Evolutionary conservation across 2,329 filamentous ascomycete species (phyloP).

Genomic region (Cladosporium halotolerans): DNA sequence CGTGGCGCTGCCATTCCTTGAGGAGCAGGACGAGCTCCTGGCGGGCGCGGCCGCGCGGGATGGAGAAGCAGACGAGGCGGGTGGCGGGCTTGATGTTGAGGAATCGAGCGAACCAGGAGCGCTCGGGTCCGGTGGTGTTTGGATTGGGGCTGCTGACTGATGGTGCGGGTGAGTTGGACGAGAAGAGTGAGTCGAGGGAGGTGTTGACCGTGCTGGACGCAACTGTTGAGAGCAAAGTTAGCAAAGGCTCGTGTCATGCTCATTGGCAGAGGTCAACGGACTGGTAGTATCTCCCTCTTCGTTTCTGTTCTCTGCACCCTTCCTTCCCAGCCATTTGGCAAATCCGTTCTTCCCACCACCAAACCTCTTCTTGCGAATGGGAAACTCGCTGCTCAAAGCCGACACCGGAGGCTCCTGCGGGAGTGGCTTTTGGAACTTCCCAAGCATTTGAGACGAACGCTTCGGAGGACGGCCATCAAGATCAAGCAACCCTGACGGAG

Average conservation of each 20-base stretch:
- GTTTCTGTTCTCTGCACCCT: conserved; percentile 30
- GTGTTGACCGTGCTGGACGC: conserved; percentile 19
- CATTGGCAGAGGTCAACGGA: background rate
- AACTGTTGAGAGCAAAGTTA: conserved; percentile 14
- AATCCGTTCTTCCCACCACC: conserved; percentile 40
- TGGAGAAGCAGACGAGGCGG: conserved; percentile 66
- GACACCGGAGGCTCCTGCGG: conserved; percentile 25
- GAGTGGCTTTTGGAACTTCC: conserved; percentile 26
- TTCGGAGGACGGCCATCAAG: conserved; percentile 18
- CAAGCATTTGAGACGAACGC: conserved; percentile 16
- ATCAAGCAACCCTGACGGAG: conserved; percentile 5
- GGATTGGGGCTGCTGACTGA: conserved; percentile 41
- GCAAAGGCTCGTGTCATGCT: background rate
- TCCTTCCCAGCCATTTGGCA: conserved; percentile 49
- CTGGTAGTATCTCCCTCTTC: conserved; percentile 16
- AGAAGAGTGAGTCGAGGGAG: conserved; percentile 27
- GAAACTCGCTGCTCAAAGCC: conserved; percentile 37
- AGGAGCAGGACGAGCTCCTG: conserved; percentile 71
- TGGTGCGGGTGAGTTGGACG: conserved; percentile 32
- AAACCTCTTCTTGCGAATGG: conserved; percentile 34
- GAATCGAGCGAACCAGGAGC: conserved; percentile 84
- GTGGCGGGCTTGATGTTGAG: conserved; percentile 83
- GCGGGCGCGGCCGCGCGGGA: conserved; percentile 65
- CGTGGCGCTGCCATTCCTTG: conserved; percentile 67
- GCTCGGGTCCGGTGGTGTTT: conserved; percentile 36